These are phyloP conservation scores for Cordyceps cateniannulata DNA, from an alignment of 2,329 filamentous ascomycete species.

Conservation along the genomic window DNA sequence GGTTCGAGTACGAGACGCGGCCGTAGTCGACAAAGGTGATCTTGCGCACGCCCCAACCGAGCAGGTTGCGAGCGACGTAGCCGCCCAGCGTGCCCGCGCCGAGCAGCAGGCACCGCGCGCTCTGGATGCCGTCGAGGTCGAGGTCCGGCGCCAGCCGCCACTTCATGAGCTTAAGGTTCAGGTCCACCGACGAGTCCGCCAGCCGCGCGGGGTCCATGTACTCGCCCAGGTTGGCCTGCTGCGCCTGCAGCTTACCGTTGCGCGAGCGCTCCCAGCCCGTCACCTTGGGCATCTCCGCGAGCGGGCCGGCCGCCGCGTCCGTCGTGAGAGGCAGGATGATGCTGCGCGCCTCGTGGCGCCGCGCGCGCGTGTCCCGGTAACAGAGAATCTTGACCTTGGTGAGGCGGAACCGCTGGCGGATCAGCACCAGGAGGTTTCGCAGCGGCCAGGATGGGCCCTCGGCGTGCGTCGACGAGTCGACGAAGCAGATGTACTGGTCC, in stretches of 20 bases:
- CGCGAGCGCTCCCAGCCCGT: slow-evolving; percentile 92
- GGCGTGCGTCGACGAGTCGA: slow-evolving; percentile 85
- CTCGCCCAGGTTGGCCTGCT: slow-evolving; percentile 75
- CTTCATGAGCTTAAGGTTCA: slow-evolving; percentile 98
- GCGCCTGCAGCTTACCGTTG: slow-evolving; percentile 68
- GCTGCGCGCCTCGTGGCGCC: slow-evolving; percentile 74
- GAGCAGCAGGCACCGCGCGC: slow-evolving; percentile 81
- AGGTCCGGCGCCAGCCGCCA: slow-evolving; percentile 91
- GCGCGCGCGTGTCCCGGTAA: slow-evolving; percentile 76
- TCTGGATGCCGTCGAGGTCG: slow-evolving; percentile 81
- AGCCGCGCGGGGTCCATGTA: slow-evolving; percentile 88
- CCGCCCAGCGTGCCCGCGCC: slow-evolving; percentile 90
- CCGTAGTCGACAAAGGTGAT: slow-evolving; percentile 96
- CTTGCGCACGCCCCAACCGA: slow-evolving; percentile 93
- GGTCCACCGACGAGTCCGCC: slow-evolving; percentile 88
- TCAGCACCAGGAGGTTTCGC: slow-evolving; percentile 78
- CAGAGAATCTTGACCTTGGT: slow-evolving; percentile 77
- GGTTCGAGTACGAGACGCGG: slow-evolving; percentile 90
- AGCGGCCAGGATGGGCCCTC: slow-evolving; percentile 89
- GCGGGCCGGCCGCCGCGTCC: slow-evolving; percentile 38
- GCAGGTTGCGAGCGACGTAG: slow-evolving; percentile 84
- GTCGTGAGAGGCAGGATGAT: slow-evolving; percentile 65
- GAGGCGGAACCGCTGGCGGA: slow-evolving; percentile 75
- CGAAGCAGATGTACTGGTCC: slow-evolving; percentile 80
- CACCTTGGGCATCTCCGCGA: slow-evolving; percentile 68